phyloP scores from a whole-genome alignment of 306 rosid species.

The Astragalus membranaceus region DNA sequence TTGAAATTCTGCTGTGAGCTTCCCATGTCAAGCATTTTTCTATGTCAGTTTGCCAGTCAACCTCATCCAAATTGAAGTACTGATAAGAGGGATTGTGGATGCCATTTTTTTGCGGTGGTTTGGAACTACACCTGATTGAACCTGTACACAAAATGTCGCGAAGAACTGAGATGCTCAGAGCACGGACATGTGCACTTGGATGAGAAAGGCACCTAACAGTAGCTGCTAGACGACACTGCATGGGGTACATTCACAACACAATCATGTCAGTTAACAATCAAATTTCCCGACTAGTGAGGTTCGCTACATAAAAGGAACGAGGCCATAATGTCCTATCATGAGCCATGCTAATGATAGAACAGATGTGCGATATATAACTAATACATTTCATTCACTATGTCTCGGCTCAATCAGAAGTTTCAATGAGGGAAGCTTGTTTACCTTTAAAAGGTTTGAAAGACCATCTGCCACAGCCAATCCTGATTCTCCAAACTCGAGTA shows the following conservation, averaged over 20 bases:
- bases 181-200: slow-evolving; percentile 85
- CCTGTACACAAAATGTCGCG: slow-evolving; percentile 72
- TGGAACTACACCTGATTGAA: slow-evolving; percentile 43
- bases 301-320: background rate
- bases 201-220: slow-evolving; percentile 80
- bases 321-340: background rate
- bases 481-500: slow-evolving; percentile 84
- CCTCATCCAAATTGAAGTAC: slow-evolving; percentile 48
- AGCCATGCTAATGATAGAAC: background rate
- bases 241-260: slow-evolving; percentile 14
- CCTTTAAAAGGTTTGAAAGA: slow-evolving; percentile 85
- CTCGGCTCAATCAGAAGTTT: background rate
- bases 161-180: slow-evolving; percentile 85
- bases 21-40: slow-evolving; percentile 88
- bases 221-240: slow-evolving; percentile 90
- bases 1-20: slow-evolving; percentile 73
- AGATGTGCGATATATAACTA: background rate
- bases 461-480: slow-evolving; percentile 91
- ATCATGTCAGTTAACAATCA: slow-evolving; percentile 4
- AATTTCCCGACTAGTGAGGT: background rate
- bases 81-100: slow-evolving; percentile 38
- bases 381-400: background rate
- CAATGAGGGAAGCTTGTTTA: slow-evolving; percentile 17
- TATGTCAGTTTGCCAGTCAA: slow-evolving; percentile 76
- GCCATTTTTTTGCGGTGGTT: slow-evolving; percentile 41